Base-by-base conservation (phyloP, 2,329 filamentous ascomycete species). In the Ceratocystis papillata region DNA sequence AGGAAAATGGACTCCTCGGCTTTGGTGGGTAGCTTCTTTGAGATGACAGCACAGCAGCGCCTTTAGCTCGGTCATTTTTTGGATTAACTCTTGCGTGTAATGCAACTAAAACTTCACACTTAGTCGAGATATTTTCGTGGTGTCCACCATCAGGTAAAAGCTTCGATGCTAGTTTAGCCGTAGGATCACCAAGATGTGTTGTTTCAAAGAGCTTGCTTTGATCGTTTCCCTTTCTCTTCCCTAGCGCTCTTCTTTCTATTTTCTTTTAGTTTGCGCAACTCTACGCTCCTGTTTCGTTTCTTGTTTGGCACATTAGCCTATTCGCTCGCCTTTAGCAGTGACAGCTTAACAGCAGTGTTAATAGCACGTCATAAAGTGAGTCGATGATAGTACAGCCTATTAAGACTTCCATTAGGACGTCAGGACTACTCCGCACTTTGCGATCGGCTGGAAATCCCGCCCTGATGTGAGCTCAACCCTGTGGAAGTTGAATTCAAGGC, bases 291-390 rank as follows among this genome's bases (percentile, higher is more conserved):
- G 7, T 20, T 57, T 37, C 17, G 15, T 59, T 59, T 59, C 28
- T 59, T 59, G 28, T 20, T 59, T 59, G 55, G 37, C 10, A 41
- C 37, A 3, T 59, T 53, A 22, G 48, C 48, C 48, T 10, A 53
- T 12, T 53, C 48, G 10, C 25, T 15, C 15, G 25, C 12, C 20
- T 25, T 25, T 53, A 15, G 5, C 7, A 28, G 48, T 53, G 20
- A 53, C 55, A 59, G 30, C 55, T 59, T 59, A 59, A 37, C 17
- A 59, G 1, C 28, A 5, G 6, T 59, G 55, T 37, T 59, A 37
- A 59, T 59, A 37, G 55, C 55, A 37, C 33, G 28, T 30, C 28
- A 59, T 57, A 37, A 37, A 59, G 30, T 37, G 55, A 37, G 55
- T n/a, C 7, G 7, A 59, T 33, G 22, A 30, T 30, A 25, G 22